A percentile compares a stretch with the other conserved stretches of the same genome.
Evolutionary conservation across 2,329 filamentous ascomycete genomes (phyloP).

Genomic region (Aspergillus tamarii): DNA sequence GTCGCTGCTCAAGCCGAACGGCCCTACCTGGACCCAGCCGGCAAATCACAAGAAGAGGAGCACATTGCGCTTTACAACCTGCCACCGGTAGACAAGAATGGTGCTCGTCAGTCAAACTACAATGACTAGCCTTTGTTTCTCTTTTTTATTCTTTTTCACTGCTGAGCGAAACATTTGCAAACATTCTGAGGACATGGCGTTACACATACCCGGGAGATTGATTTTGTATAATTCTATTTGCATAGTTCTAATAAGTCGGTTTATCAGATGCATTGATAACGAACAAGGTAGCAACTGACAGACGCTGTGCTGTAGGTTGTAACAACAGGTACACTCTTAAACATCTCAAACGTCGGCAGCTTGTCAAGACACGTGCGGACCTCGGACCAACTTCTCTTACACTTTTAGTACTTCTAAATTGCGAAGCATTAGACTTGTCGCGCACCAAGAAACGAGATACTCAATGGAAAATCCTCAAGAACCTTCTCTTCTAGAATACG

Average conservation of each 20-base stretch:
- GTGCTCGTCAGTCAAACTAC: slow-evolving; percentile 59
- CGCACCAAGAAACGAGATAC: background rate
- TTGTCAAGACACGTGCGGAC: background rate
- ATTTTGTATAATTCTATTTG: background rate
- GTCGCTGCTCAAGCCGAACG: slow-evolving; percentile 53
- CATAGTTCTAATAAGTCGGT: background rate
- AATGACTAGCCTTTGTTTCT: slow-evolving; percentile 48
- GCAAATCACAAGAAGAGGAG: slow-evolving; percentile 60
- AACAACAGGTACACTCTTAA: background rate
- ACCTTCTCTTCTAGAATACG: slow-evolving; percentile 51
- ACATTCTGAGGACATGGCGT: slow-evolving; percentile 6
- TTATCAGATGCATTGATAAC: background rate
- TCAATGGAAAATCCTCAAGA: slow-evolving; percentile 27
- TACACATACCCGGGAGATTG: slow-evolving; percentile 4
- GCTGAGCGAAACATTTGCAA: slow-evolving; percentile 5
- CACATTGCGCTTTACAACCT: slow-evolving; percentile 51
- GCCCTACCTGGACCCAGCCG: slow-evolving; percentile 47
- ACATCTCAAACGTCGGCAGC: background rate
- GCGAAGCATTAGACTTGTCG: background rate
- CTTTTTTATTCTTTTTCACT: background rate
- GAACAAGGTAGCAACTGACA: background rate
- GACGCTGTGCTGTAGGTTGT: background rate
- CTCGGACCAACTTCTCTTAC: background rate
- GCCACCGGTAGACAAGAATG: slow-evolving; percentile 59
- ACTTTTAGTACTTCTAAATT: background rate